These are phyloP conservation scores for Biancaea sappan DNA, from an alignment of 306 rosid genomes.

Conservation along the genomic window DNA sequence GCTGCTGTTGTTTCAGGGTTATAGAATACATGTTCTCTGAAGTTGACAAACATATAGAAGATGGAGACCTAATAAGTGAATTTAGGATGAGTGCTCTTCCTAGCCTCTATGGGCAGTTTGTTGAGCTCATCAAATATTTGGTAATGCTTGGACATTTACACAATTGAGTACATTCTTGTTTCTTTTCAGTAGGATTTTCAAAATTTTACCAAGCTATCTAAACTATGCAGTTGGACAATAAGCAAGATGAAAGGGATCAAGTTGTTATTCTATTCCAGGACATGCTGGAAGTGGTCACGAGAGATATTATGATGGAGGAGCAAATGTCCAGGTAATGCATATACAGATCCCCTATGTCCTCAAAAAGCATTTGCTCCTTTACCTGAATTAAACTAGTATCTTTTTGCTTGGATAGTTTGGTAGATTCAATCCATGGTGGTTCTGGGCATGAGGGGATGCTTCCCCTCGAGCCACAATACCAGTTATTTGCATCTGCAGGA, in stretches of 20 bases:
- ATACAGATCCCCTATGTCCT: not conserved
- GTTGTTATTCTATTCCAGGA: slow-evolving; percentile 96
- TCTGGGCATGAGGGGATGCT: slow-evolving; percentile 74
- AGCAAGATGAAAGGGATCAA: slow-evolving; percentile 70
- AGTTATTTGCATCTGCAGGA: slow-evolving; percentile 91
- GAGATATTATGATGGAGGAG: slow-evolving; percentile 96
- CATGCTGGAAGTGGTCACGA: slow-evolving; percentile 92
- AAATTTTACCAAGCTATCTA: slow-evolving; percentile 28
- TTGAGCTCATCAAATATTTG: slow-evolving; percentile 67
- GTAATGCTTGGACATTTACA: slow-evolving; percentile 44
- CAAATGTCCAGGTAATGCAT: slow-evolving; percentile 64
- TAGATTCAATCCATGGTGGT: slow-evolving; percentile 76
- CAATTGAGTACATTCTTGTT: not conserved
- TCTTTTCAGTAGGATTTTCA: slow-evolving; percentile 25
- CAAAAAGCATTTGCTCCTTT: slow-evolving; percentile 1
- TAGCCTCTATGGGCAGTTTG: slow-evolving; percentile 76
- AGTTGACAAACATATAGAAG: slow-evolving; percentile 62
- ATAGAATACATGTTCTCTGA: slow-evolving; percentile 65
- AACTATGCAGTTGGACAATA: slow-evolving; percentile 66
- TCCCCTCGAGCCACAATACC: slow-evolving; percentile 68
- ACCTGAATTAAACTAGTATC: slow-evolving; percentile 28
- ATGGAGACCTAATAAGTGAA: slow-evolving; percentile 44
- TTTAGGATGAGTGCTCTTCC: slow-evolving; percentile 91
- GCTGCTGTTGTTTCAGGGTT: slow-evolving; percentile 57
- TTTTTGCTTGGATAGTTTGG: slow-evolving; percentile 56